Evolutionary conservation across 208 protist genomes (phyloP), one percentile per base, ranked within the genome.

Genomic region (Borovskyia barvae): DNA sequence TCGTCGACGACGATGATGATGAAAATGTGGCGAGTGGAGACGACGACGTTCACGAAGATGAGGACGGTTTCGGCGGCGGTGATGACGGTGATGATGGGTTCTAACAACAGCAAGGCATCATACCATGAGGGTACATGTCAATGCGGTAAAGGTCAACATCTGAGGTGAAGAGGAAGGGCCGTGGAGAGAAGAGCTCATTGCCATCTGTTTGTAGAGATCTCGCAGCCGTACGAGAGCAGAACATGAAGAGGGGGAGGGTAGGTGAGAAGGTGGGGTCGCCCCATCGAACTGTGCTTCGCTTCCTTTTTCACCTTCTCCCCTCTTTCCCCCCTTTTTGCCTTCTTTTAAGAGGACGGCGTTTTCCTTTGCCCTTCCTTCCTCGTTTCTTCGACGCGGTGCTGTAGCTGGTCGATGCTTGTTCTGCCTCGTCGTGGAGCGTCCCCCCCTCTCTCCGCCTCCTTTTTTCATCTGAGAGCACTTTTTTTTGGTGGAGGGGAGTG

Each of bases 1-100:
- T 81, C 22, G 56, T 61, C 24, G 55, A 75, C 19, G 65, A 74
- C 30, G 84, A 87, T 49, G 84, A 91, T 51, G 84, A 92, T 48
- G 85, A 92, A 15, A 66, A 74, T 49, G 36, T 52, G 47, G 61
- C 49, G 26, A 51, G 46, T 32, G n/a, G n/a, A n/a, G 53, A 72
- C 20, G 71, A 68, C 52, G 73, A 50, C 28, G 73, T 0, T 14
- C 26, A 14, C 17, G 50, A 69, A 28, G 65, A 82, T 28, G 58
- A 59, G 24, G 69, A 68, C 37, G 55, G 62, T 47, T 72, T 80
- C 43, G 80, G 63, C 19, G 78, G 80, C 25, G 70, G 66, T 28
- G 78, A 72, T 14, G 70, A 81, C 50, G 77, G 77, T 20, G 67
- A 62, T n/a, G 71, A 85, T 26, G 63, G 71, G 45, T 83, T 81